phyloP scores from a whole-genome alignment of 2,329 filamentous ascomycete species.

The Alternaria panax region DNA sequence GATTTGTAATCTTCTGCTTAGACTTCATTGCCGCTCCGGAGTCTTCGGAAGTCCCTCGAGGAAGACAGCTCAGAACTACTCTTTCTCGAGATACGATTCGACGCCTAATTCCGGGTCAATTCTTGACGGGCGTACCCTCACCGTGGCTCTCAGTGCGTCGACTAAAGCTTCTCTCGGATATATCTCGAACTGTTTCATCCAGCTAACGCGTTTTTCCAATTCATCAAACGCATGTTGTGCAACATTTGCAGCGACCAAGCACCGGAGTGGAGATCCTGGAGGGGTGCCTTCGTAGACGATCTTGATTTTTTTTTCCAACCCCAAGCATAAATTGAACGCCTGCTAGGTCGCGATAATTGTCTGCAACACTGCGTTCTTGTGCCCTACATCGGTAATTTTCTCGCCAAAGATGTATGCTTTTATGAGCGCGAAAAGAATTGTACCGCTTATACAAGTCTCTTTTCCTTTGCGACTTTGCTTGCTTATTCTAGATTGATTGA shows the following conservation, averaged over 20 bases:
- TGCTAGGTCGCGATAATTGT: rapidly evolving
- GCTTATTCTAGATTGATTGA: neutral
- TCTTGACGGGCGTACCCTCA: neutral
- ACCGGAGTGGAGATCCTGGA: neutral
- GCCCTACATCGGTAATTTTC: rapidly evolving
- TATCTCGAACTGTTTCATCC: neutral
- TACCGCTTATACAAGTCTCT: neutral
- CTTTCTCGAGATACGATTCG: neutral
- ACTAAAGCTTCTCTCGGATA: neutral
- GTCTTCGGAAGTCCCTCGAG: too few species aligned
- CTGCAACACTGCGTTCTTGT: neutral
- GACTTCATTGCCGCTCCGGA: neutral
- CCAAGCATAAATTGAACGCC: neutral
- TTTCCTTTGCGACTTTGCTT: neutral
- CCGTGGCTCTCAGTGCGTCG: neutral
- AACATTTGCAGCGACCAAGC: rapidly evolving
- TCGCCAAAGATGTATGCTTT: neutral
- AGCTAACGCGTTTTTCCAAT: neutral
- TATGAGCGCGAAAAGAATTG: neutral
- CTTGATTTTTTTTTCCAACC: neutral
- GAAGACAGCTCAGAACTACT: neutral
- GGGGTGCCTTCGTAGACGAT: neutral
- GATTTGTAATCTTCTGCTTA: neutral
- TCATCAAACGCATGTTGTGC: rapidly evolving
- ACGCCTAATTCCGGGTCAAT: neutral